Percentiles rank a stretch among this genome's conserved stretches.
These are phyloP conservation scores for Achlya hypogyna DNA, from an alignment of 352 stramenopile species.

Conservation along the genomic window DNA sequence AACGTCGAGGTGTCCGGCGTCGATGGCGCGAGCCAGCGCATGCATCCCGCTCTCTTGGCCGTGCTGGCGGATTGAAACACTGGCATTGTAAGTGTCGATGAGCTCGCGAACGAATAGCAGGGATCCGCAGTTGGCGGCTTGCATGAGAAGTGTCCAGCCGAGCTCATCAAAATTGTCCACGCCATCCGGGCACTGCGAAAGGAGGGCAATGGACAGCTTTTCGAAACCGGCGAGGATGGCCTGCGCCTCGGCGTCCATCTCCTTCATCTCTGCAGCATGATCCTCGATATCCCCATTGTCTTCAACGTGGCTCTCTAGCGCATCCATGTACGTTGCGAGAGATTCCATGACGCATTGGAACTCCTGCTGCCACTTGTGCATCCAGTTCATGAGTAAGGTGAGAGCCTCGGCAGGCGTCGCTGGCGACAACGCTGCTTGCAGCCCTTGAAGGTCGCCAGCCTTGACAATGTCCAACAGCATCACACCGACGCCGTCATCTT, in stretches of 20 bases:
- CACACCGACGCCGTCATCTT: not conserved
- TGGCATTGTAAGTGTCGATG: constrained; percentile 22
- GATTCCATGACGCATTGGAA: constrained; percentile 28
- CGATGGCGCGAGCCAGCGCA: constrained; percentile 10
- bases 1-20: constrained; percentile 1
- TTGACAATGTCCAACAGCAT: constrained; percentile 6
- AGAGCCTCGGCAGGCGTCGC: not conserved
- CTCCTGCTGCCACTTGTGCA: constrained; percentile 81
- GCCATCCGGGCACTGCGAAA: constrained; percentile 26
- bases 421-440: not conserved
- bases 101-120: constrained; percentile 34
- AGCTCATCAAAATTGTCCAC: constrained; percentile 49
- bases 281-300: constrained; percentile 37
- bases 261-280: constrained; percentile 27
- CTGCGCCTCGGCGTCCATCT: constrained; percentile 63
- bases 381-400: constrained; percentile 60
- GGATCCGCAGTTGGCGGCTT: constrained; percentile 58
- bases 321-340: constrained; percentile 25
- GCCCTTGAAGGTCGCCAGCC: not conserved
- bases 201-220: constrained; percentile 35
- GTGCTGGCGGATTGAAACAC: not conserved
- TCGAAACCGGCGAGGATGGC: constrained; percentile 60
- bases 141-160: constrained; percentile 81
- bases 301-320: constrained; percentile 61
- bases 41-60: not conserved